Base-by-base conservation (phyloP, 2,329 filamentous ascomycete genomes). In the Uncinocarpus reesii region DNA sequence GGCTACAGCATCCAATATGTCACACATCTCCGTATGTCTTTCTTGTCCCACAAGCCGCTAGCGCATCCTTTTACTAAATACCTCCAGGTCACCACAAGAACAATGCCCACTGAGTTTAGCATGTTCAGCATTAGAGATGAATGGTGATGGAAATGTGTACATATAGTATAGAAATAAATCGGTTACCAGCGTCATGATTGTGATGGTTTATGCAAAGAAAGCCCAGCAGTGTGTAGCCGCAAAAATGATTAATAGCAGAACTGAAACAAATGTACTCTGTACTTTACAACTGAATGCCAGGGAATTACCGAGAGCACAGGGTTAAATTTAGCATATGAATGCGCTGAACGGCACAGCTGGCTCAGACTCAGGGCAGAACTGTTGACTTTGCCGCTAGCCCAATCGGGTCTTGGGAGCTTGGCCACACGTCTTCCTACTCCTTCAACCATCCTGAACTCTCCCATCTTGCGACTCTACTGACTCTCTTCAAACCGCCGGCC, bases 1-100 rank as follows among this genome's bases (percentile, higher is more conserved):
- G 90, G 92, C 63, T 98, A 98, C 72, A 85, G 84, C 62, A 87
- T 96, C 75, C 89, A 95, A 76, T 98, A 98, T 83, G 96, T 98
- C 80, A 96, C 94, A 86, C 93, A 98, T 75, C 79, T 98, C 65
- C 87, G 92, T 98, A 82, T 72, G 86, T 81, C 48, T 42, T 16
- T 8, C 18, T 13, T 37, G 32, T 35, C 3, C 15, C 24, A 41
- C 41, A 15, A 24, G 11, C 32, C 15, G 26, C 31, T 21, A 15
- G 41, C 41, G 16, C 16, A 7, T 13, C 23, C 21, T 26, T 37
- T 41, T 23, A 16, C 29, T 51, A 46, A 38, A 35, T 16, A 46
- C 5, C 38, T 46, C 47, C 60, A 98, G 92, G 92, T 63, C 90
- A 98, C 81, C 90, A 96, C 85, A 98, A 98, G 86, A 96, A 98